Evolutionary conservation across 768 basidiomycete species (phyloP), one percentile per base, ranked within the genome.

Genomic region (Gautieria morchelliformis): DNA sequence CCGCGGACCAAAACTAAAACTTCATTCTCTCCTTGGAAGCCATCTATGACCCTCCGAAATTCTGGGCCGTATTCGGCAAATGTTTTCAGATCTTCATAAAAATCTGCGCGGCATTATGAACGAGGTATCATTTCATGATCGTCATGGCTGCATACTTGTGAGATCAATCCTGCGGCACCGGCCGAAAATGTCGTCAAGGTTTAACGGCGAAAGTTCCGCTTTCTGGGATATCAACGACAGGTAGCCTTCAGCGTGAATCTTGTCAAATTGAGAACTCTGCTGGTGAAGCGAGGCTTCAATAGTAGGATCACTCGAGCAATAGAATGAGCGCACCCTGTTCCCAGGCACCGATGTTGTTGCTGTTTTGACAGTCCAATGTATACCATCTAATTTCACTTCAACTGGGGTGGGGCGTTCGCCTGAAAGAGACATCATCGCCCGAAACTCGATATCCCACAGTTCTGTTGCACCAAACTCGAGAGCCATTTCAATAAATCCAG

Each of bases 401-500:
- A 68, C 53, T 11, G 60, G 57, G 0, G 55, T 50, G 5, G 66
- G 65, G 5, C 53, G 57, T 52, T 67, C 63, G 8, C 63, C 52
- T 4, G 67, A 65, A 3, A 69, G 60, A 15, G 66, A 58, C 10
- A 68, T 54, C 44, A 69, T 63, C 7, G 66, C 57, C 42, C 40
- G 56, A 37, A 70, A 65, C 20, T 66, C 58, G 24, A 69, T 62
- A 56, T 70, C 58, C 63, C 61, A 66, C 3, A 61, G 60, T 57
- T 45, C 63, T 60, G 20, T 53, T 6, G 67, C 68, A 3, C 74
- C 73, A 49, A 67, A 70, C 51, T 74, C 71, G 14, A 75, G 30
- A 1, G 53, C 58, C 53, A 59, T 59, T 39, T 59, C 58, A 52
- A 59, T 53, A 41, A 54, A 59, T 5, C 58, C 58, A 32, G 58